Percentiles rank a stretch among this genome's conserved stretches.
Evolutionary conservation across 2,329 filamentous ascomycete genomes (phyloP).

Genomic region (Elsinoe necatrix): DNA sequence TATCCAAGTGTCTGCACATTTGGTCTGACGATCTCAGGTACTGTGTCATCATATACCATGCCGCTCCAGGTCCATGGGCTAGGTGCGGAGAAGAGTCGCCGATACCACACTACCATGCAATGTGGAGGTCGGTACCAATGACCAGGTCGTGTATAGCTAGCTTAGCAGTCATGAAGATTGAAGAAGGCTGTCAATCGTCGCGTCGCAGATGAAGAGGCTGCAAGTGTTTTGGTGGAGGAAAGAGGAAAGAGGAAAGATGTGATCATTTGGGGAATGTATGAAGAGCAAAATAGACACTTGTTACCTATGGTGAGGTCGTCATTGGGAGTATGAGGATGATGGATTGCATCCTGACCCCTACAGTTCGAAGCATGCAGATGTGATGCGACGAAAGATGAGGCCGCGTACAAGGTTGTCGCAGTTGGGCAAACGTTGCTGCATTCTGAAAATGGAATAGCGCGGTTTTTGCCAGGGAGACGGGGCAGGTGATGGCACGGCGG

Average conservation of each 20-base stretch:
- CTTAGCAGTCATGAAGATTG: neutral
- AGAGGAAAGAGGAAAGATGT: neutral
- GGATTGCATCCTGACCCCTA: neutral
- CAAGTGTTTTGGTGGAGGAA: neutral
- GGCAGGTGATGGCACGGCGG: conserved; percentile 3
- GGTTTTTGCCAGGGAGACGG: neutral
- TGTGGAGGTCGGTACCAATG: neutral
- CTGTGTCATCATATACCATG: conserved; percentile 11
- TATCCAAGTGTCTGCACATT: conserved; percentile 13
- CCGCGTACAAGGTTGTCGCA: neutral
- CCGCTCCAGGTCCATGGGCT: conserved; percentile 5
- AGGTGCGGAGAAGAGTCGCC: neutral
- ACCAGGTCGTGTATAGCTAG: neutral
- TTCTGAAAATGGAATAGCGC: neutral
- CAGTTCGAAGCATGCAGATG: too few species aligned
- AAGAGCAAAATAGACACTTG: neutral
- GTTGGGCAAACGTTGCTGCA: neutral
- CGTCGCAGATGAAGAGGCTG: neutral
- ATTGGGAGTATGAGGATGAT: neutral
- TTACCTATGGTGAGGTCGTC: neutral
- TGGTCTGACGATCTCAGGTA: conserved; percentile 12
- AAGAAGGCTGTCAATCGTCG: neutral
- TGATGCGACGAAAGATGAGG: neutral
- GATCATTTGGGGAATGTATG: neutral
- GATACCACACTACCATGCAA: conserved; percentile 14